Base-by-base conservation (phyloP, 2,329 filamentous ascomycete genomes). In the Calonectria hawksworthii region DNA sequence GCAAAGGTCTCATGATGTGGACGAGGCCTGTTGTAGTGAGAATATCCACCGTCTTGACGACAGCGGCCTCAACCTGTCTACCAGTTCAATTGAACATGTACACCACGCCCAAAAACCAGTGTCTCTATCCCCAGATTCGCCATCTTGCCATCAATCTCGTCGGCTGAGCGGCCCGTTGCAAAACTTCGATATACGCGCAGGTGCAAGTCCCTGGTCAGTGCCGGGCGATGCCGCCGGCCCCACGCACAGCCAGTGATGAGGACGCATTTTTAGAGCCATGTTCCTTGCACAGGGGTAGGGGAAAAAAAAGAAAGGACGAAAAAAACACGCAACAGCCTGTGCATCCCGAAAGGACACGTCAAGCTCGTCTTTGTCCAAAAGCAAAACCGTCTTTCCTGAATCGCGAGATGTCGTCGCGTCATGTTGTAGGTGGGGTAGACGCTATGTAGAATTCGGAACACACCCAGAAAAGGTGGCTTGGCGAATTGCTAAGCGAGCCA, bases 1-100 rank as follows among this genome's bases (percentile, higher is more conserved):
- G 70, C 70, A 69, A 76, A 71, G 67, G 67, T n/a, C n/a, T n/a
- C 54, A 73, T 50, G 38, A 75, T 52, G 67, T 73, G 69, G 18
- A 71, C 61, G 36, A 72, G 34, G 21, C 69, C 70, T 68, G 51
- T 54, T 54, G 59, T 32, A 4, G 66, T 44, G 34, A 71, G 52
- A 8, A 74, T 38, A n/a, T 68, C 67, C 13, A 71, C 16, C 28
- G 30, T 74, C 23, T 32, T 50, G 21, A 26, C 4, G 26, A 26
- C 21, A 2, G 56, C 26, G 4, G 9, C 41, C 51, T 52, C 32
- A 14, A 54, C 51, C 8, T 8, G 30, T 4, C 8, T 7, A 68
- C 65, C 3, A 23, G 28, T 11, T 38, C 34, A 50, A 73, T 74
- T 16, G 69, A 67, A 5, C 65, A 34, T 14, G 36, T n/a, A 51